Evolutionary conservation across 2,329 filamentous ascomycete genomes (phyloP).

Genomic region (Myriosclerotinia curreyana): DNA sequence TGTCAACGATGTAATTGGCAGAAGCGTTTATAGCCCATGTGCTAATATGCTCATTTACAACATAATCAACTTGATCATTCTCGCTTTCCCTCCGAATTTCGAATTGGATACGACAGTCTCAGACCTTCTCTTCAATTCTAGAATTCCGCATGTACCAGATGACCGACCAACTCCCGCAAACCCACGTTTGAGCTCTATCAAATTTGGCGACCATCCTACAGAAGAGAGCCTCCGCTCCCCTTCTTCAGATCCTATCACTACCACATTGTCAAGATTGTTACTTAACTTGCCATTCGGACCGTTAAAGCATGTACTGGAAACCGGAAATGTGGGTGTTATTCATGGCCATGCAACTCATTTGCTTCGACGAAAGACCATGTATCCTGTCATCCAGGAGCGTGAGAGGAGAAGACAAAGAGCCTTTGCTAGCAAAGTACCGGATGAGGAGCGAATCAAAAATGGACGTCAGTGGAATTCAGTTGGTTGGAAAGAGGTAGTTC

Average conservation of each 20-base stretch:
- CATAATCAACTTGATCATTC: slow-evolving; percentile 57
- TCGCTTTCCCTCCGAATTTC: slow-evolving; percentile 59
- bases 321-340: slow-evolving; percentile 51
- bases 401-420: slow-evolving; percentile 50
- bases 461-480: slow-evolving; percentile 37
- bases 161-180: slow-evolving; percentile 41
- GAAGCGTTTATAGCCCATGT: slow-evolving; percentile 53
- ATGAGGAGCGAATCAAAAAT: slow-evolving; percentile 34
- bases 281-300: slow-evolving; percentile 67
- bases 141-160: slow-evolving; percentile 42
- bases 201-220: slow-evolving; percentile 62
- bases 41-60: slow-evolving; percentile 54
- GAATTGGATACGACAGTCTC: slow-evolving; percentile 52
- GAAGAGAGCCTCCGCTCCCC: slow-evolving; percentile 41
- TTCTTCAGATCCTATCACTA: slow-evolving; percentile 37
- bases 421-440: slow-evolving; percentile 30
- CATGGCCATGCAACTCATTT: slow-evolving; percentile 50
- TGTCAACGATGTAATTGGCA: slow-evolving; percentile 33
- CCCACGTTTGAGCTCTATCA: slow-evolving; percentile 60
- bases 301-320: slow-evolving; percentile 64
- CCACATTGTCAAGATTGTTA: slow-evolving; percentile 62
- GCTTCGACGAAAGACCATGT: slow-evolving; percentile 49
- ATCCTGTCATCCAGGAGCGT: slow-evolving; percentile 53
- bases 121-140: slow-evolving; percentile 47
- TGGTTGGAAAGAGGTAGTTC: slow-evolving; percentile 39